Evolutionary conservation across 176 grass and related monocot genomes (phyloP), one percentile per base, ranked within the genome.

Genomic region (Eremochloa ophiuroides): DNA sequence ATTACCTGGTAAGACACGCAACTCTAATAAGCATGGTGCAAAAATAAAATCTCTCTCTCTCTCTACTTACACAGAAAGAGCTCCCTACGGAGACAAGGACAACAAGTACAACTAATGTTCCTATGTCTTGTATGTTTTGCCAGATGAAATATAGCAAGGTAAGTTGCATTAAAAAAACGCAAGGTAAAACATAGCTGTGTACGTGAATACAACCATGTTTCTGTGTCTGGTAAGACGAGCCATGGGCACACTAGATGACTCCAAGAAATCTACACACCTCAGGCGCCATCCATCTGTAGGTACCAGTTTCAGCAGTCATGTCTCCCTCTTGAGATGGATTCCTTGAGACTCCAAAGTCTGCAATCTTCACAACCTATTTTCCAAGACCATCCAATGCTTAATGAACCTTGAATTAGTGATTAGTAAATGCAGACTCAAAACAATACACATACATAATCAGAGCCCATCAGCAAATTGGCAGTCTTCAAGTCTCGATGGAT

Each of bases 271-370:
- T 71, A 82, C 78, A 43, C 53, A 98, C 96, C 96, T 98, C 96
- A 88, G 96, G 96, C 22, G 93, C 96, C 96, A 98, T 98, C 96
- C 96, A 98, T 67, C 96, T 88, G 65, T 98, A 98, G 26, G 96
- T 98, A 60, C 96, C 96, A 73, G 96, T 98, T 91, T 98, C 96
- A 61, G 90, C 93, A 82, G 96, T 98, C 96, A 98, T 98, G 6
- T 93, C 86, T 85, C 91, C 96, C 30, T 82, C 63, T 84, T 91
- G 75, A 82, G 84, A 84, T 78, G 66, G 79, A 30, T 86, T 35
- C 80, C 96, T 87, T 55, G 96, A 94, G 13, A 98, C 96, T 79
- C 96, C 96, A 78, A 98, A 98, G 80, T 98, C 96, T 37, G 93
- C 88, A 74, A 98, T 92, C 86, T 98, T 98, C 59, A 98, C 90